Conservation (phyloP, 495 filamentous ascomycete genomes). For the Apodospora peruviana region DNA sequence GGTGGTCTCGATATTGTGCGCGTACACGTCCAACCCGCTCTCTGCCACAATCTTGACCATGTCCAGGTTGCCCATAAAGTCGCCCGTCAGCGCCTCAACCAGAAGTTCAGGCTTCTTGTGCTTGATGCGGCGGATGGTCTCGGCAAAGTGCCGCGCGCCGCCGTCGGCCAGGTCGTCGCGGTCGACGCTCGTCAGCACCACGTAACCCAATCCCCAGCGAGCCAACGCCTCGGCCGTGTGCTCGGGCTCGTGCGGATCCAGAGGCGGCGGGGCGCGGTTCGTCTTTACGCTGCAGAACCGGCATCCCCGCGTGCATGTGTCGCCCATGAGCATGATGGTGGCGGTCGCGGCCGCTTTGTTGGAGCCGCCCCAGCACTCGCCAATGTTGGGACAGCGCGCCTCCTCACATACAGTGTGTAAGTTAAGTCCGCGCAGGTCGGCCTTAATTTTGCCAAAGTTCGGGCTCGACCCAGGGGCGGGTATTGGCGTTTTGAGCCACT, state of each 20-base stretch:
- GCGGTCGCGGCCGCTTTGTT: constrained; percentile 88
- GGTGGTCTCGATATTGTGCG: constrained; percentile 94
- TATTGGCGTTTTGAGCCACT: constrained; percentile 95
- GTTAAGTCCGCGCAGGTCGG: constrained; percentile 81
- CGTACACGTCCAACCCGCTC: constrained; percentile 92
- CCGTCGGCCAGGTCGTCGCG: constrained; percentile 88
- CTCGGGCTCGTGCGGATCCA: constrained; percentile 95
- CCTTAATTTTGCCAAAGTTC: constrained; percentile 90
- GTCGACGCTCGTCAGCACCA: constrained; percentile 89
- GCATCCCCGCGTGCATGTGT: constrained; percentile 95
- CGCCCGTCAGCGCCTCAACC: constrained; percentile 93
- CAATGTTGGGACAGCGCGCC: constrained; percentile 94
- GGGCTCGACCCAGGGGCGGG: constrained; percentile 60
- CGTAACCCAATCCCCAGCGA: constrained; percentile 92
- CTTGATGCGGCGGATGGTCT: constrained; percentile 93
- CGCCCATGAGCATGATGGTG: constrained; percentile 99
- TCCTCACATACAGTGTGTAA: constrained; percentile 98
- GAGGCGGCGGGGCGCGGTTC: constrained; percentile 63
- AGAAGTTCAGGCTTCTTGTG: constrained; percentile 76
- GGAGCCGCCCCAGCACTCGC: constrained; percentile 91
- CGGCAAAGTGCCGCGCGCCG: constrained; percentile 84
- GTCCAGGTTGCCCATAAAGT: constrained; percentile 76
- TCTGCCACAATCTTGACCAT: constrained; percentile 76
- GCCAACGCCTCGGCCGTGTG: constrained; percentile 90
- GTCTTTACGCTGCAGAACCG: constrained; percentile 98